Base-by-base conservation (phyloP, 2,329 filamentous ascomycete species). In the Leptographium wingfieldii region DNA sequence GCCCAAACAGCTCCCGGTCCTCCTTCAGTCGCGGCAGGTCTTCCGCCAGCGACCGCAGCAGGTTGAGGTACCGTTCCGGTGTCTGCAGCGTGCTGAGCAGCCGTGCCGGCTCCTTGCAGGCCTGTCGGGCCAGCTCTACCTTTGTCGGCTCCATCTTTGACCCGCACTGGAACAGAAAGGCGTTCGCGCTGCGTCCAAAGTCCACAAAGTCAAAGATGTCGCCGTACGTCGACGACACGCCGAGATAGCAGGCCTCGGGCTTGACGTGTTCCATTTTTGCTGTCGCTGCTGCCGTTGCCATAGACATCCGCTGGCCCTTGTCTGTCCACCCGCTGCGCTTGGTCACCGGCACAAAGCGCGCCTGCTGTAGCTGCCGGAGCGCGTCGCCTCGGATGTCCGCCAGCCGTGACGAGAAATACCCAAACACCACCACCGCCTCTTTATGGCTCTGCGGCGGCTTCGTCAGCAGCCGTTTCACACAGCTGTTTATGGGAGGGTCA, bases 181-280 rank as follows among this genome's bases (percentile, higher is more conserved):
- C 78, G 67, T 97, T 97, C 2, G 90, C 92, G 69, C 92, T 85
- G 40, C 80, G 75, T 0, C 92, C 91, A 73, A 96, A 99, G 69
- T 97, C 89, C 16, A 97, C 92, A 72, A 96, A 99, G 69, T 97
- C 91, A 65, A 99, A 96, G 38, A 99, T 95, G 38, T 95, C 88
- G 12, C 84, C 87, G 67, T 95, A 99, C 9, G 77, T 79, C 2
- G 74, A 70, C 6, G 80, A 84, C 33, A 65, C 85, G 10, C 94
- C 94, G 2, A 99, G 78, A 70, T 96, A 99, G 63, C 87, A 91
- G 49, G 84, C 78, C 54, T 80, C 81, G 5, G 94, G 92, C 19
- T 82, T 78, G 53, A 91, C 78, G 65, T 84, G 79, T 65, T 77
- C 74, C 54, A 81, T 66, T 52, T 67, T 6, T 12, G 38, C 14